These are phyloP conservation scores for Populus hybrid DNA, from an alignment of 441 rosid genomes.

Conservation along the genomic window DNA sequence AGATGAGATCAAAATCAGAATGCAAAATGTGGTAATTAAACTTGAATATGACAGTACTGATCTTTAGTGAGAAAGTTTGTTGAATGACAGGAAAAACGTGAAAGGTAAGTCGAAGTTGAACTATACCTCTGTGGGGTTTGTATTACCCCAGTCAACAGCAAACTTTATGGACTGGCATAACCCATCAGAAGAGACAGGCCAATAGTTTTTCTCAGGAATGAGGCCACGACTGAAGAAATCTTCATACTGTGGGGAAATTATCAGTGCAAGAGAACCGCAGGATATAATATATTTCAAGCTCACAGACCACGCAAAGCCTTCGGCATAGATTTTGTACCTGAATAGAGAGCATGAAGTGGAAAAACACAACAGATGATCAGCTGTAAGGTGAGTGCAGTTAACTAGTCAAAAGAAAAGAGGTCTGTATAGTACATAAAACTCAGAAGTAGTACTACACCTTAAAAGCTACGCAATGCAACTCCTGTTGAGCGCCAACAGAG, in stretches of 20 bases:
- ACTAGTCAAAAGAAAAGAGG: neutral
- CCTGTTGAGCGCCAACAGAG: neutral
- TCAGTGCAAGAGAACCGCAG: constrained; percentile 74
- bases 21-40: neutral
- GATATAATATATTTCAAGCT: constrained; percentile 86
- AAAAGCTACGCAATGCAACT: neutral
- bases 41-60: neutral
- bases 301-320: constrained; percentile 98
- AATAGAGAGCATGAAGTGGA: constrained; percentile 5
- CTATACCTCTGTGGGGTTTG: constrained; percentile 58
- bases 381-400: neutral
- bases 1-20: neutral
- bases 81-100: neutral
- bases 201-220: constrained; percentile 60
- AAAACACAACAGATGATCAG: neutral
- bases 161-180: constrained; percentile 65
- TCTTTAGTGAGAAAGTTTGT: neutral
- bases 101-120: constrained; percentile 4
- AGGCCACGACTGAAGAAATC: constrained; percentile 91
- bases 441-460: no score
- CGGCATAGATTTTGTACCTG: constrained; percentile 93
- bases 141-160: constrained; percentile 89
- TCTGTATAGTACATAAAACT: neutral
- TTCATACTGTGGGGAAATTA: constrained; percentile 74
- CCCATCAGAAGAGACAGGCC: constrained; percentile 68